phyloP scores from a whole-genome alignment of 129 eudicot species.

The Flaveria robusta region DNA sequence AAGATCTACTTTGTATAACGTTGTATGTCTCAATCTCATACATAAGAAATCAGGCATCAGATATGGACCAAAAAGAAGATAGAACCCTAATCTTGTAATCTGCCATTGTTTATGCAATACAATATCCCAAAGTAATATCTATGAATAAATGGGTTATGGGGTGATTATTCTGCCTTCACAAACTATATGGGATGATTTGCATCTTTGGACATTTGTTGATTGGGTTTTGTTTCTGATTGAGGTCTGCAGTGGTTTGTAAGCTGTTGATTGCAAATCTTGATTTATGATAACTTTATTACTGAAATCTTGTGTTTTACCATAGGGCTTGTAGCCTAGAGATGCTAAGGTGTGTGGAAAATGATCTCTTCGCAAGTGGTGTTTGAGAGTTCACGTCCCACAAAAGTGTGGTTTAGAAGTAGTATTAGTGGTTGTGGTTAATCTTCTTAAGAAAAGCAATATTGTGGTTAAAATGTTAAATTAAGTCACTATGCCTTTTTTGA shows the following conservation, averaged over 20 bases:
- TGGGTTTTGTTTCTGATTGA: neutral
- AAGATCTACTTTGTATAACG: no score
- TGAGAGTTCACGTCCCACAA: no score
- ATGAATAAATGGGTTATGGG: neutral
- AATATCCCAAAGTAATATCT: neutral
- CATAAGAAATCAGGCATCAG: slow-evolving; percentile 8
- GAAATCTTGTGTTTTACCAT: neutral
- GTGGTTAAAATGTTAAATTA: neutral
- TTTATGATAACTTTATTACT: neutral
- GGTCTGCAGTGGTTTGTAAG: neutral
- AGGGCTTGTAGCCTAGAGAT: no score
- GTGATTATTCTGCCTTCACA: slow-evolving; percentile 4
- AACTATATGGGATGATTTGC: slow-evolving; percentile 6
- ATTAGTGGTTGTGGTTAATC: no score
- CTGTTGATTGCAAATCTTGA: slow-evolving; percentile 13
- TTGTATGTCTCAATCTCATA: neutral
- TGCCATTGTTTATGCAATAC: neutral
- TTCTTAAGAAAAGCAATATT: no score
- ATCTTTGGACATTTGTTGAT: neutral
- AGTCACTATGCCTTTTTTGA: neutral
- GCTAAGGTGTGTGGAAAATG: no score
- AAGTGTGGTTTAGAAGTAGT: no score
- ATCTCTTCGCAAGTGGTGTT: no score
- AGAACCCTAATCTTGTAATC: slow-evolving; percentile 21
- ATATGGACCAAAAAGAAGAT: slow-evolving; percentile 4